Base-by-base conservation (phyloP, 768 basidiomycete species). In the Suillus occidentalis region DNA sequence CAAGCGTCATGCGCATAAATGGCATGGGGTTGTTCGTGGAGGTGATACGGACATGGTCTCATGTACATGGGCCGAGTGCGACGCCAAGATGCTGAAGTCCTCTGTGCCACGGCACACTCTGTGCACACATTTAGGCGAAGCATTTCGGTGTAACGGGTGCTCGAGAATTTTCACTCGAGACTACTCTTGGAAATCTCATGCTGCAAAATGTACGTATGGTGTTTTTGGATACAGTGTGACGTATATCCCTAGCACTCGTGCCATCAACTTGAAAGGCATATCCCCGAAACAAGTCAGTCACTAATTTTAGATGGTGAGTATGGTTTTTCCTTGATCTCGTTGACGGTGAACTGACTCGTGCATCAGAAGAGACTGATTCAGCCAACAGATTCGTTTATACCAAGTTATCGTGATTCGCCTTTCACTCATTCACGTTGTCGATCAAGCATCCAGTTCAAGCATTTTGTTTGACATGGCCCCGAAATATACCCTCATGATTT, bases 1-100 rank as follows among this genome's bases (percentile, higher is more conserved):
- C 36, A 63, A 57, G 34, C 39, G 63, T 10, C 63, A 66, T 36
- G 39, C 34, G 6, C 55, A 63, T 16, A 40, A 14, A 28, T 66
- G 63, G 53, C 65, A 66, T 25, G 6, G 39, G 13, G 25, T 57
- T 25, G 25, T 18, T 22, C 45, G 40, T 40, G 65, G 62, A 1
- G 52, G n/a, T 20, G 61, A 65, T 10, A 45, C 28, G 8, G 7
- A 7, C 42, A 28, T 1, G 7, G 31, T 43, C 9, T 5, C 8
- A 18, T 66, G 65, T 25, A 43, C 45, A 16, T 66, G 65, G 65
- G 10, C 1, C 4, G 47, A 39, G 25, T 66, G 65, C n/a, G 40
- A 37, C 14, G 20, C 10, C 40, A 0, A 6, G n/a, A 18, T 59
- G 40, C 58, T 31, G 28, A 59, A 42, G 28, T 13, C 25, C 2